A percentile compares a stretch with the other conserved stretches of the same genome.
phyloP scores from a whole-genome alignment of 169 alveolate genomes.

The Toxoplasma gondii region DNA sequence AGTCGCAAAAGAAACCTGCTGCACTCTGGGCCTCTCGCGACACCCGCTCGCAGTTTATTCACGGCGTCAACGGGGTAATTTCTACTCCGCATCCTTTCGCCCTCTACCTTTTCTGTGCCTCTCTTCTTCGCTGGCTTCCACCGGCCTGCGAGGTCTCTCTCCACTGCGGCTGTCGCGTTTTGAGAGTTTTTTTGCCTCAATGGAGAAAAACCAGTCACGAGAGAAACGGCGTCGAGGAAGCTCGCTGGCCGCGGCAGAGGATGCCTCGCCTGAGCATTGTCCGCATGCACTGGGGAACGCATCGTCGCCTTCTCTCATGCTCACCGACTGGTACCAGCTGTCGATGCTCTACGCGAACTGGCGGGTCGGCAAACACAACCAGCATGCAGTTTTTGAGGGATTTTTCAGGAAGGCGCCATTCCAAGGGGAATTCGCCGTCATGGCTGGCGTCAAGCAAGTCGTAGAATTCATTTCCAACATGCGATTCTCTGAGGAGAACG shows the following conservation, averaged over 20 bases:
- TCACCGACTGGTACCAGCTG: slow-evolving; percentile 69
- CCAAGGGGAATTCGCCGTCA: slow-evolving; percentile 84
- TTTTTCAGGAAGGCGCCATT: slow-evolving; percentile 91
- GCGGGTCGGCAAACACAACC: slow-evolving; percentile 78
- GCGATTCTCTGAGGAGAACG: slow-evolving; percentile 81
- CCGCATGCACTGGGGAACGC: neutral
- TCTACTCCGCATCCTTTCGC: too few relatives aligned
- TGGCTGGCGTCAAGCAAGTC: slow-evolving; percentile 86
- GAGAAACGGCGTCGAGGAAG: neutral
- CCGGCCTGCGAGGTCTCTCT: too few relatives aligned
- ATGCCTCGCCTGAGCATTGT: neutral
- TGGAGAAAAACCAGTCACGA: neutral
- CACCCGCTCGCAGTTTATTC: too few relatives aligned
- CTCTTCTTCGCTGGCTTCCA: too few relatives aligned
- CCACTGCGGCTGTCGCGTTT: too few relatives aligned
- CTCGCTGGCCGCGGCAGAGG: neutral
- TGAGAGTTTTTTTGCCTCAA: too few relatives aligned
- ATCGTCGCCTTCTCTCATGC: neutral
- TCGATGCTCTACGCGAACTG: slow-evolving; percentile 72
- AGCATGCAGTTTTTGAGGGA: slow-evolving; percentile 85
- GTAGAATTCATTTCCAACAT: slow-evolving; percentile 78
- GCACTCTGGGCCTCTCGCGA: too few relatives aligned
- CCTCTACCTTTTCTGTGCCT: too few relatives aligned
- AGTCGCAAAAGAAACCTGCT: too few relatives aligned
- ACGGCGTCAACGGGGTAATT: too few relatives aligned